A percentile compares a stretch with the other conserved stretches of the same genome.
phyloP scores from a whole-genome alignment of 179 eudicot species.

The Gypsophila paniculata region DNA sequence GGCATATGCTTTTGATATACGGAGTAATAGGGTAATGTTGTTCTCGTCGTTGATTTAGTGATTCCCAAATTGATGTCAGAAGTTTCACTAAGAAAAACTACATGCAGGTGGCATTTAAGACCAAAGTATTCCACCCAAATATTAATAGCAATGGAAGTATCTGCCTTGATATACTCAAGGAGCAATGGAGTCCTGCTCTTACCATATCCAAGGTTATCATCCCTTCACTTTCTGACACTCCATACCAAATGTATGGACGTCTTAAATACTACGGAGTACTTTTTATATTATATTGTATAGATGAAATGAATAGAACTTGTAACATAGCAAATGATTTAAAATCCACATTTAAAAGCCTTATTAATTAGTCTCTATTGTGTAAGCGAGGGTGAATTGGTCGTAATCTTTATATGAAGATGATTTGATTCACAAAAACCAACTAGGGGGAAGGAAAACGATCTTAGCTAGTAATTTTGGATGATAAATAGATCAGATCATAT shows the following conservation, averaged over 20 bases:
- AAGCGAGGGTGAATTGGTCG: too few relatives aligned
- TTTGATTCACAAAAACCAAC: too few relatives aligned
- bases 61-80: background rate
- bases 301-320: background rate
- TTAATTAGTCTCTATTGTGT: too few relatives aligned
- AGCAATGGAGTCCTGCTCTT: conserved; percentile 87
- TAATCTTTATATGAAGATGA: too few relatives aligned
- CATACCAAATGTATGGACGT: conserved; percentile 5
- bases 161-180: conserved; percentile 75
- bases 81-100: background rate
- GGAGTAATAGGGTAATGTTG: background rate
- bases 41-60: too few relatives aligned
- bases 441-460: too few relatives aligned
- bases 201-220: conserved; percentile 77
- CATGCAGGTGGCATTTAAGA: conserved; percentile 63
- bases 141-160: conserved; percentile 67
- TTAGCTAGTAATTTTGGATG: too few relatives aligned
- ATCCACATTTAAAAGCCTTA: too few relatives aligned
- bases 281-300: background rate
- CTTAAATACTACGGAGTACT: background rate
- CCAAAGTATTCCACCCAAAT: conserved; percentile 72
- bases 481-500: too few relatives aligned
- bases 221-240: conserved; percentile 14
- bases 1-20: background rate
- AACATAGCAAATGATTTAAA: too few relatives aligned